phyloP scores from a whole-genome alignment of 805 yeast species.

The Candida andamanensis region DNA sequence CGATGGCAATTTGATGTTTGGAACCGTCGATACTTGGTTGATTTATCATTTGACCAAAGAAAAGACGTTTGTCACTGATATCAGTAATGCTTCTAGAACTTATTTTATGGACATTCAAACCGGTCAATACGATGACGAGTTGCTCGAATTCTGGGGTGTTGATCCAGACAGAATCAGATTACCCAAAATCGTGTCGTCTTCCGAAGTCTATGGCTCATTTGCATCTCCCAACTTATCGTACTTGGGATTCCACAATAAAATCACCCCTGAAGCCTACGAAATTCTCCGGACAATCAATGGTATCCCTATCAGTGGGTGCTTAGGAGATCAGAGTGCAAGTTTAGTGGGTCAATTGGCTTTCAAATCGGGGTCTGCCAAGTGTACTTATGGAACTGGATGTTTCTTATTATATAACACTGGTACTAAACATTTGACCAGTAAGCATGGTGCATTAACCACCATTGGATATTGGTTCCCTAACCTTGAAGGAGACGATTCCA shows the following conservation, averaged over 20 bases:
- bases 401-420: constrained; percentile 89
- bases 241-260: constrained; percentile 47
- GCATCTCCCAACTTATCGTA: constrained; percentile 51
- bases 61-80: constrained; percentile 71
- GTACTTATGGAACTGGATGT: constrained; percentile 96
- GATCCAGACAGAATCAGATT: constrained; percentile 58
- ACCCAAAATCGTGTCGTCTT: constrained; percentile 76
- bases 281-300: constrained; percentile 47
- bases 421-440: constrained; percentile 57
- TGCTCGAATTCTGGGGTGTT: constrained; percentile 75
- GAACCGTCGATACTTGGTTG: constrained; percentile 93
- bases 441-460: constrained; percentile 83
- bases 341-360: constrained; percentile 89
- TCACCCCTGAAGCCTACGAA: constrained; percentile 49
- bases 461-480: constrained; percentile 86
- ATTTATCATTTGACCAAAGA: constrained; percentile 76
- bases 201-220: constrained; percentile 74
- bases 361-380: constrained; percentile 79
- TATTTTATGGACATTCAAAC: constrained; percentile 81
- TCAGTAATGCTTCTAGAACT: constrained; percentile 89
- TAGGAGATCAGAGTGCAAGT: constrained; percentile 94
- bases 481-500: constrained; percentile 38
- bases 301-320: constrained; percentile 80
- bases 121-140: constrained; percentile 66
- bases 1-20: constrained; percentile 73